phyloP scores from a whole-genome alignment of 129 eudicot species.

The Arctium minus region DNA sequence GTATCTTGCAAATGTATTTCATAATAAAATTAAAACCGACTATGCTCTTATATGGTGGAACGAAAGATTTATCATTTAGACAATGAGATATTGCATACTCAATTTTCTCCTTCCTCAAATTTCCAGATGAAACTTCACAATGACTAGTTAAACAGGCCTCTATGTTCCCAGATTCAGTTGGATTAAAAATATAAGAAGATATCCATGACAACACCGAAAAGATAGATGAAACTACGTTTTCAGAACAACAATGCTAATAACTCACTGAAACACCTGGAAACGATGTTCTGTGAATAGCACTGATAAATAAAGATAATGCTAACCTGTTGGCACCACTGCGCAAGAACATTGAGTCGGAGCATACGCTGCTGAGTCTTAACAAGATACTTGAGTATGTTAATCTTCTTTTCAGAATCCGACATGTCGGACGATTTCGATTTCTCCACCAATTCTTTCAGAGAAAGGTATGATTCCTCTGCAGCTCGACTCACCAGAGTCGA shows the following conservation, averaged over 20 bases:
- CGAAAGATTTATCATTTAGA: not conserved
- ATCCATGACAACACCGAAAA: not conserved
- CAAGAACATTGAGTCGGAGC: conserved; percentile 93
- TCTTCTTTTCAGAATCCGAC: conserved; percentile 95
- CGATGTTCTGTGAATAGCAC: not conserved
- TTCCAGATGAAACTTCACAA: not conserved
- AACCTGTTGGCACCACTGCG: conserved; percentile 99
- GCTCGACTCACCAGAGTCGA: conserved; percentile 77
- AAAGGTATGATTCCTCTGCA: conserved; percentile 80
- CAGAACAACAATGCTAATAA: not conserved
- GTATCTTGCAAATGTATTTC: not conserved
- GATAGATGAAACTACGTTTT: not conserved
- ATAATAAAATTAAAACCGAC: not conserved
- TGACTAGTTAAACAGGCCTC: not conserved
- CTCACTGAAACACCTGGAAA: not conserved
- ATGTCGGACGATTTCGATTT: conserved; percentile 60
- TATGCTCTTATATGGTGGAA: not conserved
- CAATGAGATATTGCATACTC: not conserved
- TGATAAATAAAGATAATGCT: not conserved
- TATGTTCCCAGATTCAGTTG: conserved; percentile 5
- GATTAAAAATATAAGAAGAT: not conserved
- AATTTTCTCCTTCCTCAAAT: not conserved
- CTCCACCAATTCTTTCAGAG: conserved; percentile 85
- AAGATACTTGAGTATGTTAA: conserved; percentile 69
- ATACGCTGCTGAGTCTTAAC: conserved; percentile 95